Evolutionary conservation across 1,284 basidiomycete species (phyloP), one percentile per base, ranked within the genome.

Genomic region (Cutaneotrichosporon cavernicola): DNA sequence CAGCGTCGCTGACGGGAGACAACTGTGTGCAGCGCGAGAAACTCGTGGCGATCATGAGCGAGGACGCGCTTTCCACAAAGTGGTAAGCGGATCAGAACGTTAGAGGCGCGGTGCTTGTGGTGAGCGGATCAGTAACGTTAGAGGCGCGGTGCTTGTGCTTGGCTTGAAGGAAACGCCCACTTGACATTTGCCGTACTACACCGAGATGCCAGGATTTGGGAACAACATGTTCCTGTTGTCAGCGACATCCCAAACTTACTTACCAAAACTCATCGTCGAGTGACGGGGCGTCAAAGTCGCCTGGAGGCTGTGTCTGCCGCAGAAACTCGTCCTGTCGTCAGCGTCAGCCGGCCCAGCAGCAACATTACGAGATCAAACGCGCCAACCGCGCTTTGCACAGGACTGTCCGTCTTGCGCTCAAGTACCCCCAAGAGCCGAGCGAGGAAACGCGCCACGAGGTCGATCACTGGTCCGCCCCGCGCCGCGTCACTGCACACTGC

Each of bases 371-470:
- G 36, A 47, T 43, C 58, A 18, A 58, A 58, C n/a, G 38, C 43
- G 21, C 36, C 51, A 18, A 36, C 26, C 10, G 34, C 16, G 11
- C 38, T 14, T 55, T 38, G 46, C 34, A 16, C 34, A 22, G 30
- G 16, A 4, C 26, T 34, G 38, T 22, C 32, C 53, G 26, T 30
- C 16, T 14, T 34, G 38, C 38, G 38, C 40, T n/a, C 43, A 26
- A 53, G 40, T 21, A 49, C 32, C 21, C 22, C 26, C 32, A 40
- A 47, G 10, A 56, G 52, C 11, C 49, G 52, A 2, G 62, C 34
- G n/a, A 67, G 46, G 46, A 67, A 67, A 2, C 66, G 63, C 0
- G 56, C 63, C 3, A 67, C 60, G 21, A 67, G 56, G 32, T 56
- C 63, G n/a, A 58, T 65, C 8, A 57, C 57, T 2, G 61, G 57